Conservation (phyloP, 2,329 filamentous ascomycete species). For the Biscogniauxia sp. region DNA sequence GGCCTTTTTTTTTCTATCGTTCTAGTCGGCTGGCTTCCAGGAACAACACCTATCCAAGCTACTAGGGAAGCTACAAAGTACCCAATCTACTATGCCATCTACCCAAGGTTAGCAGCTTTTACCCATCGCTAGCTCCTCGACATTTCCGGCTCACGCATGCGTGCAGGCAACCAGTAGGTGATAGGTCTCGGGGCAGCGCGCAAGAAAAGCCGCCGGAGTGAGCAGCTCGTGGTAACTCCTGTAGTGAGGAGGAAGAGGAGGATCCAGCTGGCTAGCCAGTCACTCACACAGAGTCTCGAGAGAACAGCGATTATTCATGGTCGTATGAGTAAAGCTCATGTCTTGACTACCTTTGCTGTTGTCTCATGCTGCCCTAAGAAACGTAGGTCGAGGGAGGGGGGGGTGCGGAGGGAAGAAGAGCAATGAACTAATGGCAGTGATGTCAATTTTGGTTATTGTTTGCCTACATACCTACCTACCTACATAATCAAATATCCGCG, state of each 20-base stretch:
- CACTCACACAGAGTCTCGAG: constrained; percentile 5
- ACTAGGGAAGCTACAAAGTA: no score
- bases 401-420: no score
- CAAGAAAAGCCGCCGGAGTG: constrained; percentile 34
- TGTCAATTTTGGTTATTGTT: no score
- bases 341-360: constrained; percentile 4
- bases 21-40: constrained; percentile 16
- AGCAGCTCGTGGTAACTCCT: constrained; percentile 14
- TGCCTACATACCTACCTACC: no score
- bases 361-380: not conserved
- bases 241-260: not conserved
- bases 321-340: constrained; percentile 7
- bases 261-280: not conserved
- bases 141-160: constrained; percentile 21
- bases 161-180: constrained; percentile 33
- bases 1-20: constrained; percentile 21
- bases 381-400: not conserved
- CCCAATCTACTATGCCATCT: no score
- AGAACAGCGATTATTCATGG: constrained; percentile 8
- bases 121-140: no score
- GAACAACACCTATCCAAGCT: no score
- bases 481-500: no score
- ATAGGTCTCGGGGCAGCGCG: constrained; percentile 38
- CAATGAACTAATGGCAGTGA: no score
- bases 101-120: no score